Evolutionary conservation across 345 rosid genomes (phyloP).

Genomic region (Syzygium oleosum): DNA sequence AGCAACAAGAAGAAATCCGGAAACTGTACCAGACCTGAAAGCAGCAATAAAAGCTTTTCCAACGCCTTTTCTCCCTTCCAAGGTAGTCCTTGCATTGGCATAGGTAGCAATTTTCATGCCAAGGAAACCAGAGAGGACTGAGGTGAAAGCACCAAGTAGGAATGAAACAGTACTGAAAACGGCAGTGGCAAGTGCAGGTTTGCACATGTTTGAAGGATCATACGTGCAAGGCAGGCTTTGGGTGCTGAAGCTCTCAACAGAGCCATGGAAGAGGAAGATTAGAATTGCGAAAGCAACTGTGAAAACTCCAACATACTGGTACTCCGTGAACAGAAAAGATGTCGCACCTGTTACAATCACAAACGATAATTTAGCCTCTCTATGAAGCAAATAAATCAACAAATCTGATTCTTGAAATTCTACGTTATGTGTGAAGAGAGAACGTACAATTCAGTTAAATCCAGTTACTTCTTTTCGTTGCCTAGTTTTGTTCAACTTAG

Average conservation of each 20-base stretch:
- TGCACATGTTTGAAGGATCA: not conserved
- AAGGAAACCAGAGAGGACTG: slow-evolving; percentile 23
- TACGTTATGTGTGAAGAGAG: not conserved
- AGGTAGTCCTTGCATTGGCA: slow-evolving; percentile 24
- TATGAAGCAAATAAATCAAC: not conserved
- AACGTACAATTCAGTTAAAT: not conserved
- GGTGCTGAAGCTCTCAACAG: slow-evolving; percentile 3
- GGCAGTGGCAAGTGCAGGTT: slow-evolving; percentile 3
- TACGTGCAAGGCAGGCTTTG: slow-evolving; percentile 1
- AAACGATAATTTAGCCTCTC: not conserved
- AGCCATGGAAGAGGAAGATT: slow-evolving; percentile 1
- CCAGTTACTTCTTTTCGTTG: not conserved
- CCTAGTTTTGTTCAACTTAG: not conserved
- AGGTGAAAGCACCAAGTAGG: slow-evolving; percentile 27
- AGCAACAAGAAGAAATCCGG: not conserved
- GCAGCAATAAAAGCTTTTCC: not conserved
- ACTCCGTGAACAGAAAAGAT: not conserved
- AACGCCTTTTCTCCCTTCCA: slow-evolving; percentile 24
- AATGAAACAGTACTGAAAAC: slow-evolving; percentile 3
- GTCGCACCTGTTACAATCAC: not conserved
- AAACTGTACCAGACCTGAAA: slow-evolving; percentile 1
- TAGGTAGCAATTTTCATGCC: slow-evolving; percentile 33
- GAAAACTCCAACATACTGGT: not conserved
- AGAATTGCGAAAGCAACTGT: not conserved
- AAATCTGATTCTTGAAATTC: not conserved